A percentile compares a stretch with the other conserved stretches of the same genome.
phyloP scores from a whole-genome alignment of 2,329 filamentous ascomycete genomes.

The Penicillium sp. region DNA sequence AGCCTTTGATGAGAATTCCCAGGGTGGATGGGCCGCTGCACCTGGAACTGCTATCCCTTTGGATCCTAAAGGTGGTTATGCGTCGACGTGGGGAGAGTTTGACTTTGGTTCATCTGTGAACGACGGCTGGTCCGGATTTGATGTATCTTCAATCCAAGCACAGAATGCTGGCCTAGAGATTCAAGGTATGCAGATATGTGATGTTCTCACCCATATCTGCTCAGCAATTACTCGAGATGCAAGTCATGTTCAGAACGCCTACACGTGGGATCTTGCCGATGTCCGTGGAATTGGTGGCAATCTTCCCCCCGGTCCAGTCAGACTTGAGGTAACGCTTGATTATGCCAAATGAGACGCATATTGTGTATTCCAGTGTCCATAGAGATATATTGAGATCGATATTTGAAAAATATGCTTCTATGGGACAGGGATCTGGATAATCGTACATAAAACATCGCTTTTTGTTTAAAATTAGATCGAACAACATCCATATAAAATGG shows the following conservation, averaged over 20 bases:
- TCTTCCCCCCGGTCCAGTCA: slow-evolving; percentile 23
- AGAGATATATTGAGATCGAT: neutral
- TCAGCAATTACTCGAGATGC: slow-evolving; percentile 30
- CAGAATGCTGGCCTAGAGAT: slow-evolving; percentile 28
- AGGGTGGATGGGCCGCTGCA: slow-evolving; percentile 35
- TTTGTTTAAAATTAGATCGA: too few species aligned
- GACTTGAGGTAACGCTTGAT: slow-evolving; percentile 26
- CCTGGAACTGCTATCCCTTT: slow-evolving; percentile 24
- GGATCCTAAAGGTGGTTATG: slow-evolving; percentile 27
- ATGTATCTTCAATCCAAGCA: slow-evolving; percentile 34
- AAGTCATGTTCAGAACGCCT: slow-evolving; percentile 31
- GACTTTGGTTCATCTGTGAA: slow-evolving; percentile 31
- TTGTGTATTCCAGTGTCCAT: neutral
- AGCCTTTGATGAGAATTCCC: slow-evolving; percentile 36
- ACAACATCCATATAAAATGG: too few species aligned
- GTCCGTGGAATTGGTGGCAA: slow-evolving; percentile 38
- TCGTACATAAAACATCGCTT: too few species aligned
- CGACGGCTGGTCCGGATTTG: slow-evolving; percentile 31
- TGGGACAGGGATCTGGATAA: too few species aligned
- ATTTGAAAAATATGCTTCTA: too few species aligned
- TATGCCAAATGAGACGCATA: slow-evolving; percentile 8
- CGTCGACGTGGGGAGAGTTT: slow-evolving; percentile 36
- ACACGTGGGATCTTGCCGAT: slow-evolving; percentile 28
- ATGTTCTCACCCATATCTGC: slow-evolving; percentile 26
- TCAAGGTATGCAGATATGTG: slow-evolving; percentile 40